A percentile compares a stretch with the other conserved stretches of the same genome.
Evolutionary conservation across 495 filamentous ascomycete species (phyloP).

Genomic region (Aspergillus kassunensis): DNA sequence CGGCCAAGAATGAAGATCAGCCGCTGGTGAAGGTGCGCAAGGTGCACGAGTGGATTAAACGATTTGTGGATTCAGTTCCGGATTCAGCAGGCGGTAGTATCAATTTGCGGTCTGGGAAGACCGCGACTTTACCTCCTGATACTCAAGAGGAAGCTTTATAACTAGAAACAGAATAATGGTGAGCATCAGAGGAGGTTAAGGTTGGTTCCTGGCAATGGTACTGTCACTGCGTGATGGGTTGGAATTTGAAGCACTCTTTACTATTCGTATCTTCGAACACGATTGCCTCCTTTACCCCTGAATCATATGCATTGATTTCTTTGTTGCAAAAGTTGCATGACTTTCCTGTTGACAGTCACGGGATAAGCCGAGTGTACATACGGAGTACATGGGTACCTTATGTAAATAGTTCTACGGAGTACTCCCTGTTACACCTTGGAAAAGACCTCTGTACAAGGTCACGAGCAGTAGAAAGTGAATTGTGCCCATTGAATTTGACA

Average conservation of each 20-base stretch:
- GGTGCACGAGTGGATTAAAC: constrained; percentile 70
- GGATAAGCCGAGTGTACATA: neutral
- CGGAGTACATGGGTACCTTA: no score
- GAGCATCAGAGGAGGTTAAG: neutral
- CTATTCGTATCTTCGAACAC: no score
- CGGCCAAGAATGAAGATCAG: constrained; percentile 36
- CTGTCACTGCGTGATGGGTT: neutral
- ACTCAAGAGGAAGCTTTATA: constrained; percentile 37
- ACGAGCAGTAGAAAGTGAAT: no score
- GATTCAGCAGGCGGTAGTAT: constrained; percentile 38
- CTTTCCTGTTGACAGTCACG: neutral
- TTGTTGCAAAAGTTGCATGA: constrained; percentile 3
- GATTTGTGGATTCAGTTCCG: constrained; percentile 57
- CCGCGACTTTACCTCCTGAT: constrained; percentile 45
- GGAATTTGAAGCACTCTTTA: no score
- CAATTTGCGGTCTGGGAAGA: constrained; percentile 18
- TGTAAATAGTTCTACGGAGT: no score
- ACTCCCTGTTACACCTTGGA: no score
- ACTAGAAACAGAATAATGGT: constrained; percentile 14
- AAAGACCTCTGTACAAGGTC: no score
- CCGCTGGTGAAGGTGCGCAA: constrained; percentile 59
- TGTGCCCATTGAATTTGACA: neutral
- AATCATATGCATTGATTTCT: constrained; percentile 4
- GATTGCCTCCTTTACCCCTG: neutral
- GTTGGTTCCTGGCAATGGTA: constrained; percentile 1